Percentiles rank a stretch among this genome's conserved stretches.
phyloP scores from a whole-genome alignment of 129 eudicot genomes.

The Flaveria ramosissima region DNA sequence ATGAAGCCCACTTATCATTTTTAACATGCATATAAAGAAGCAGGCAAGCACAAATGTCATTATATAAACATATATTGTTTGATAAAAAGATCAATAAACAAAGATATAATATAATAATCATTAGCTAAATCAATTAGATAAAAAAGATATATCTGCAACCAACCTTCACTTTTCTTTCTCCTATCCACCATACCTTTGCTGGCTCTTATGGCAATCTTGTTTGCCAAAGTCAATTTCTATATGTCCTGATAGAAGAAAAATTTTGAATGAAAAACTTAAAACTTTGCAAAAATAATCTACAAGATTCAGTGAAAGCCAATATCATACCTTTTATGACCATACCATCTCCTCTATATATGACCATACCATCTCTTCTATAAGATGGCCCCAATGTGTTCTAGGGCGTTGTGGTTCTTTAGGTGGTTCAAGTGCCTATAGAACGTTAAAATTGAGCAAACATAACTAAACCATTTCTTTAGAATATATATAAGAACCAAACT shows the following conservation, averaged over 20 bases:
- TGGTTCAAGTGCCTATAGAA: constrained; percentile 84
- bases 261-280: background rate
- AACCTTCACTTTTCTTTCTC: constrained; percentile 87
- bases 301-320: background rate
- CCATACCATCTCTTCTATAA: constrained; percentile 98
- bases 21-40: too few relatives aligned
- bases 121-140: too few relatives aligned
- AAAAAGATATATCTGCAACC: background rate
- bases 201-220: constrained; percentile 85
- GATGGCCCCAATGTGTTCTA: constrained; percentile 98
- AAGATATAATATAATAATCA: too few relatives aligned
- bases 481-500: too few relatives aligned
- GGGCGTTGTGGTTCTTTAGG: constrained; percentile 95
- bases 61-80: too few relatives aligned
- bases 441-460: too few relatives aligned
- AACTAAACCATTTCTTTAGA: too few relatives aligned
- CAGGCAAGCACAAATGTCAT: too few relatives aligned
- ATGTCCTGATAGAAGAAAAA: constrained; percentile 46
- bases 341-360: constrained; percentile 81
- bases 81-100: too few relatives aligned
- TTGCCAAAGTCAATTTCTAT: constrained; percentile 83
- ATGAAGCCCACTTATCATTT: too few relatives aligned
- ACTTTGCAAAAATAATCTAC: background rate
- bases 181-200: constrained; percentile 96
- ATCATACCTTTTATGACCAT: constrained; percentile 46